A percentile compares a stretch with the other conserved stretches of the same genome.
These are phyloP conservation scores for Alternaria gansuensis DNA, from an alignment of 2,329 filamentous ascomycete genomes.

Conservation along the genomic window DNA sequence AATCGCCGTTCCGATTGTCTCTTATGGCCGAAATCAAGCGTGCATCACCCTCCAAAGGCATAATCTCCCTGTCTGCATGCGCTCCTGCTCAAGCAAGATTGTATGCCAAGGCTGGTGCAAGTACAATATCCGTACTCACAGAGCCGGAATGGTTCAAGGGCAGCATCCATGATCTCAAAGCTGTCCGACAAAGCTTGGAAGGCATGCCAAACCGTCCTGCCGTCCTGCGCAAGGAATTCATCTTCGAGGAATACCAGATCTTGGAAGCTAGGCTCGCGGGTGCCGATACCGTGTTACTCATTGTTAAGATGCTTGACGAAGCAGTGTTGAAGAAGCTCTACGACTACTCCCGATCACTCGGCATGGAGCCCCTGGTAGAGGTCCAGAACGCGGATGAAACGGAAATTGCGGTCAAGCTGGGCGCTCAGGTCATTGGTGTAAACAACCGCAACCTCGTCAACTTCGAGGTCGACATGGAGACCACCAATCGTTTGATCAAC, in stretches of 20 bases:
- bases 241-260: slow-evolving; percentile 98
- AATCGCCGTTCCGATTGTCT: slow-evolving; percentile 87
- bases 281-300: slow-evolving; percentile 92
- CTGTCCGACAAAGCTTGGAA: slow-evolving; percentile 86
- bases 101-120: slow-evolving; percentile 93
- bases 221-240: slow-evolving; percentile 92
- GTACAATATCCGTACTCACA: slow-evolving; percentile 97
- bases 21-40: slow-evolving; percentile 98
- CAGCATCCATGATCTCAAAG: slow-evolving; percentile 89
- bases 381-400: slow-evolving; percentile 96
- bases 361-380: slow-evolving; percentile 97
- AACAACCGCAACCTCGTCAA: slow-evolving; percentile 97
- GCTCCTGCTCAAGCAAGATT: slow-evolving; percentile 89
- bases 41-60: slow-evolving; percentile 93
- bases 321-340: slow-evolving; percentile 80
- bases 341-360: slow-evolving; percentile 84
- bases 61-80: slow-evolving; percentile 86
- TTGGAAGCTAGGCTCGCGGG: slow-evolving; percentile 91
- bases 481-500: slow-evolving; percentile 85
- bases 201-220: slow-evolving; percentile 93
- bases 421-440: slow-evolving; percentile 91
- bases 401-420: slow-evolving; percentile 83
- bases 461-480: slow-evolving; percentile 95
- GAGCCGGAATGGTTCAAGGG: slow-evolving; percentile 99
- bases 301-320: slow-evolving; percentile 95